Percentiles rank a stretch among this genome's conserved stretches.
Conservation (phyloP, 2,329 filamentous ascomycete genomes). For the Paracorniculantispora psalliotae region DNA sequence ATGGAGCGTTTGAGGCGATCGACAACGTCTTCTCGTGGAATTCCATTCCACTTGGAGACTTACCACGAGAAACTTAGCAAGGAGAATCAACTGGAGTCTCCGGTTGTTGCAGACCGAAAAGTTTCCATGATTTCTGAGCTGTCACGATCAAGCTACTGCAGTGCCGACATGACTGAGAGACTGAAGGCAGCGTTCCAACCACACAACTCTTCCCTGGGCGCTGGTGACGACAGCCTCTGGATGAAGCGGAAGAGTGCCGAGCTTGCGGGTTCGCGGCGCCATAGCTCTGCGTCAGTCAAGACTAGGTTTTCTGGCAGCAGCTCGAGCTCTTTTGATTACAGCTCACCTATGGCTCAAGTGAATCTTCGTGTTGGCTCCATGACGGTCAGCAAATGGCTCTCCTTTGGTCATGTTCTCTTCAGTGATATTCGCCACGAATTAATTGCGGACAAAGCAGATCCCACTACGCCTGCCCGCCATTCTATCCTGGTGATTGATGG, state of each 20-base stretch:
- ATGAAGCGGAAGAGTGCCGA: conserved; percentile 14
- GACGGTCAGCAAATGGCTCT: conserved; percentile 84
- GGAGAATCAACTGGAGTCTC: conserved; percentile 41
- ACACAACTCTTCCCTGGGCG: conserved; percentile 39
- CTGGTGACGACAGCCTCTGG: conserved; percentile 35
- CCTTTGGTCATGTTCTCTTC: conserved; percentile 78
- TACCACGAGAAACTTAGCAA: conserved; percentile 36
- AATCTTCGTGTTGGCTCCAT: conserved; percentile 75
- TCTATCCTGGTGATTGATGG: conserved; percentile 75
- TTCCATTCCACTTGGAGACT: conserved; percentile 52
- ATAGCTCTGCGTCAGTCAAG: conserved; percentile 29
- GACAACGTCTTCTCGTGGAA: conserved; percentile 50
- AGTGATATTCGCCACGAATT: conserved; percentile 73
- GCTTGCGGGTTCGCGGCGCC: conserved; percentile 18
- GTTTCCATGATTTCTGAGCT: conserved; percentile 29
- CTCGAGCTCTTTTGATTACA: conserved; percentile 48
- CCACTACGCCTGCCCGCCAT: conserved; percentile 42
- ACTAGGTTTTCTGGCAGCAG: conserved; percentile 39
- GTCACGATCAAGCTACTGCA: conserved; percentile 47
- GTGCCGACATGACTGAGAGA: conserved; percentile 49
- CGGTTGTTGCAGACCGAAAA: conserved; percentile 33
- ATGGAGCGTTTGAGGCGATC: conserved; percentile 42
- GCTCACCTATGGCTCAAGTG: conserved; percentile 62
- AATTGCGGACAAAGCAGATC: conserved; percentile 32
- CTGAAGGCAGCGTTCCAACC: conserved; percentile 46